These are phyloP conservation scores for Physcomitrellopsis africana DNA, from an alignment of 225 moss, liverwort and hornwort species.

Conservation along the genomic window DNA sequence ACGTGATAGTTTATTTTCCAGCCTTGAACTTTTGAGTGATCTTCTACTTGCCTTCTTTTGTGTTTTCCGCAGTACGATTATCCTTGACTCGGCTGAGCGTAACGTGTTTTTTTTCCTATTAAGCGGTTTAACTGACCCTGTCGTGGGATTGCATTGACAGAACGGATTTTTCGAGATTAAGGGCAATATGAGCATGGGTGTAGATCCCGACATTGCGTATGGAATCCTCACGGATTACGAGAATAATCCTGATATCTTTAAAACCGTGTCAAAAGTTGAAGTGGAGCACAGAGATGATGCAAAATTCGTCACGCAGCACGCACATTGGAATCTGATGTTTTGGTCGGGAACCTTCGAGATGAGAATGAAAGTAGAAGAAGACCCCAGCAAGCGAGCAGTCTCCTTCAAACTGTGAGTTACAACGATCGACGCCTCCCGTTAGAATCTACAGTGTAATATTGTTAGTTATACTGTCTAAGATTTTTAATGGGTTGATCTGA, in stretches of 20 bases:
- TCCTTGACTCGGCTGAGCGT: no score
- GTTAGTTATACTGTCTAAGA: neutral
- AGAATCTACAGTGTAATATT: neutral
- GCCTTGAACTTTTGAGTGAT: neutral
- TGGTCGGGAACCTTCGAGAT: slow-evolving; percentile 78
- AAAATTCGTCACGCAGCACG: slow-evolving; percentile 78
- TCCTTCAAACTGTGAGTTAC: slow-evolving; percentile 81
- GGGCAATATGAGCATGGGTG: slow-evolving; percentile 61
- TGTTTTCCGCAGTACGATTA: neutral
- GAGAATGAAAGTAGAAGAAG: slow-evolving; percentile 79
- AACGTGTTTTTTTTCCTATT: no score
- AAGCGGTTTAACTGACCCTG: no score
- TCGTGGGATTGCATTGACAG: slow-evolving; percentile 29
- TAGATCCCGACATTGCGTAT: slow-evolving; percentile 75
- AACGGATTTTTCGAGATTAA: slow-evolving; percentile 56
- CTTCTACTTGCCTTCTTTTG: neutral
- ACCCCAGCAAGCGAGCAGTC: slow-evolving; percentile 62
- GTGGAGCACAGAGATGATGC: slow-evolving; percentile 62
- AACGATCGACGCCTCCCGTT: neutral
- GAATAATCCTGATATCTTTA: slow-evolving; percentile 79
- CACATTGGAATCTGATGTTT: slow-evolving; percentile 85
- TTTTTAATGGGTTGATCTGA: neutral
- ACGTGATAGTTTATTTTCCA: neutral
- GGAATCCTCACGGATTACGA: slow-evolving; percentile 75
- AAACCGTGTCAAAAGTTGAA: slow-evolving; percentile 80